Conservation (phyloP, 23 red algal species). For the Pyropia haitanensis region DNA sequence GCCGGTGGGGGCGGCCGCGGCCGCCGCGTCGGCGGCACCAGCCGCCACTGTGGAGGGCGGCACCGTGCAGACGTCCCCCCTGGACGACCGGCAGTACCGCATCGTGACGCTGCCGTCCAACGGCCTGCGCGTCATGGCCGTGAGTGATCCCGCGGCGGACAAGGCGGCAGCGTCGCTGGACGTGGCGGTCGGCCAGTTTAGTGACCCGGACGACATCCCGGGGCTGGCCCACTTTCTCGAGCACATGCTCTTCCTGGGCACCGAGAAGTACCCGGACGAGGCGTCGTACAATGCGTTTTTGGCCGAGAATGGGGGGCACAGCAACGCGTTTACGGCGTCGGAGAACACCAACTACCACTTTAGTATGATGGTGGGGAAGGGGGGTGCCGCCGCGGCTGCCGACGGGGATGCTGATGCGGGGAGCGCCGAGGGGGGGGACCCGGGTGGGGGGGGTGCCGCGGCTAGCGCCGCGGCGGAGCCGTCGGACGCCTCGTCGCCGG, state of each 20-base stretch:
- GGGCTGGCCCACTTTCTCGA: conserved; percentile 89
- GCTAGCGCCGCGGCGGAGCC: conserved; percentile 12
- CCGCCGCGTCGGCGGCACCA: too few relatives aligned
- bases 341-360: conserved; percentile 92
- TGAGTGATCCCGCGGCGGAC: conserved; percentile 58
- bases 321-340: conserved; percentile 84
- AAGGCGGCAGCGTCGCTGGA: conserved; percentile 80
- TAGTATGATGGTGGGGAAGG: conserved; percentile 31
- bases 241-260: conserved; percentile 97
- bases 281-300: conserved; percentile 74
- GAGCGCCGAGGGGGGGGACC: too few relatives aligned
- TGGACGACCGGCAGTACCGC: conserved; percentile 69
- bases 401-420: too few relatives aligned
- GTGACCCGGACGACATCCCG: conserved; percentile 45
- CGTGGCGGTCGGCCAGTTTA: conserved; percentile 69
- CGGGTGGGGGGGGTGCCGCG: conserved; percentile 4
- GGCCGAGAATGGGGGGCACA: conserved; percentile 67
- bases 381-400: too few relatives aligned
- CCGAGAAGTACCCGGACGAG: conserved; percentile 82
- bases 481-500: conserved; percentile 1
- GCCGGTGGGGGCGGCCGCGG: too few relatives aligned
- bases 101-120: conserved; percentile 49
- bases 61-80: conserved; percentile 4
- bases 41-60: background rate
- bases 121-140: conserved; percentile 53